phyloP scores from a whole-genome alignment of 1,284 basidiomycete species.

The Inonotus obliquus region DNA sequence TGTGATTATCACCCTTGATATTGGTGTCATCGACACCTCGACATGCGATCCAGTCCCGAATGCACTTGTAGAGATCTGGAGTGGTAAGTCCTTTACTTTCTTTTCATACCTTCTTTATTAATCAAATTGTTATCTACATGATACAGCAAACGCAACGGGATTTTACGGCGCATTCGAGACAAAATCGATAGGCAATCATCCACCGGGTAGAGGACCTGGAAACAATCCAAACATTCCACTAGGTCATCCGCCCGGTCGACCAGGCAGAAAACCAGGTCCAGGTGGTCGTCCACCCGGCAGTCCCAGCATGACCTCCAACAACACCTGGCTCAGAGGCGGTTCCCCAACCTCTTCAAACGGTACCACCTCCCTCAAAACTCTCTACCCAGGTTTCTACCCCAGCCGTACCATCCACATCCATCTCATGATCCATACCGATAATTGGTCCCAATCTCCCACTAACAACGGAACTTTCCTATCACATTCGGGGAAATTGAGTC shows the following conservation, averaged over 20 bases:
- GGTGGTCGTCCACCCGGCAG: conserved; percentile 34
- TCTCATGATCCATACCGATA: conserved; percentile 43
- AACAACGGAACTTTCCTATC: conserved; percentile 39
- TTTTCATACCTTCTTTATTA: conserved; percentile 21
- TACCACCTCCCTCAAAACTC: conserved; percentile 61
- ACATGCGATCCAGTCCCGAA: conserved; percentile 66
- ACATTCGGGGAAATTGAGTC: conserved; percentile 39
- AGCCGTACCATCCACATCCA: conserved; percentile 52
- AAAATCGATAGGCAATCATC: not conserved
- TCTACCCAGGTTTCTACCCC: conserved; percentile 65
- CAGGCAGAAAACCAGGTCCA: conserved; percentile 6
- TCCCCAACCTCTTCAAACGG: conserved; percentile 64
- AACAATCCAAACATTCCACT: not conserved
- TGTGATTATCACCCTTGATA: conserved; percentile 51
- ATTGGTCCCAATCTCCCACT: conserved; percentile 27
- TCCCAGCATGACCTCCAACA: conserved; percentile 26
- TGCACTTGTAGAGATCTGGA: conserved; percentile 71
- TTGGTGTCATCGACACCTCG: conserved; percentile 70
- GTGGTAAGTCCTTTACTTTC: conserved; percentile 24
- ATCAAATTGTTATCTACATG: conserved; percentile 23
- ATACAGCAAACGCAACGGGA: conserved; percentile 48
- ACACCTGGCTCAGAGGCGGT: conserved; percentile 61
- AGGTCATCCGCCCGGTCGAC: not conserved
- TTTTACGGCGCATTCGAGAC: conserved; percentile 36
- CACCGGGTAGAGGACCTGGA: not conserved